A percentile compares a stretch with the other conserved stretches of the same genome.
Evolutionary conservation across 176 grass and related monocot species (phyloP).

Genomic region (Puya raimondii): DNA sequence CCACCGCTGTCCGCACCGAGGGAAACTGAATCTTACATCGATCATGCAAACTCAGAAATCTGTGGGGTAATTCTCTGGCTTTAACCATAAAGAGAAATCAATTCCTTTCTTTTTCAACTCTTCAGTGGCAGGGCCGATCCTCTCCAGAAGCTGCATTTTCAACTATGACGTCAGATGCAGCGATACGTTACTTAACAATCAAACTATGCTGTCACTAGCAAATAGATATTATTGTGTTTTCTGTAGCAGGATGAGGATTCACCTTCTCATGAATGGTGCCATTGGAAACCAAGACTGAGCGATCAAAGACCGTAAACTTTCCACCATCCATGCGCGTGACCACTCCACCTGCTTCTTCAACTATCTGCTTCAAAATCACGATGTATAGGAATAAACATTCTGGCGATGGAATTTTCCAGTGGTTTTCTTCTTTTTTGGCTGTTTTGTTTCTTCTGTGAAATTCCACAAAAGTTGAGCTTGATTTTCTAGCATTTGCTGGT

Average conservation of each 20-base stretch:
- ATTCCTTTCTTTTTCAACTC: constrained; percentile 94
- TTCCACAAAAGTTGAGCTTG: too few relatives aligned
- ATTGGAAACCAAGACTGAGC: constrained; percentile 88
- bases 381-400: constrained; percentile 22
- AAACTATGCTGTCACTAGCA: neutral
- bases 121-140: constrained; percentile 71
- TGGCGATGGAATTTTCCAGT: too few relatives aligned
- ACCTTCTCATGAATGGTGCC: constrained; percentile 67
- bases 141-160: constrained; percentile 67
- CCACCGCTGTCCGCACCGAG: neutral
- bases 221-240: constrained; percentile 5
- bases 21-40: constrained; percentile 4
- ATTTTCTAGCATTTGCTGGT: too few relatives aligned
- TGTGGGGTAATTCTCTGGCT: constrained; percentile 58
- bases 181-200: constrained; percentile 3
- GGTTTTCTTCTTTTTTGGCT: neutral
- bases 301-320: constrained; percentile 86
- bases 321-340: constrained; percentile 88
- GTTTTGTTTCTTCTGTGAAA: neutral
- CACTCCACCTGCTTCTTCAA: constrained; percentile 86
- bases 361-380: constrained; percentile 41
- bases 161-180: neutral
- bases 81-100: constrained; percentile 90
- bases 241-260: constrained; percentile 10
- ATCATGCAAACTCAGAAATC: constrained; percentile 46